Evolutionary conservation across 2,329 filamentous ascomycete genomes (phyloP), one percentile per base, ranked within the genome.

Genomic region (Colletotrichum sp.): DNA sequence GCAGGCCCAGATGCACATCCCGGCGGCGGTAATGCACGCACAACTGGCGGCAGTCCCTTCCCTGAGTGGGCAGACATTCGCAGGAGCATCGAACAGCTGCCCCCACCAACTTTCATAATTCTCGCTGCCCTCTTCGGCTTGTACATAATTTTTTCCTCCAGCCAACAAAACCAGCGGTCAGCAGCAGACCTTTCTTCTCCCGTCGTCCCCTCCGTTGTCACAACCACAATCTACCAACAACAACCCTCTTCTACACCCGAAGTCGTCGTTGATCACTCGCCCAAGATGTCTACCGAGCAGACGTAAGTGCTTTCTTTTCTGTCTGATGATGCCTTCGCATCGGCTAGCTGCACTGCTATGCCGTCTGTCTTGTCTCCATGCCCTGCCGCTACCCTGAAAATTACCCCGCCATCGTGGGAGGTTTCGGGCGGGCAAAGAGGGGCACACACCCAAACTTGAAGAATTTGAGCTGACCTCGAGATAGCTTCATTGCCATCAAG

Each of bases 401-500:
- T 72, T 82, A 82, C 84, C 84, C 82, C 84, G 79, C 84, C 82
- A 83, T 81, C 68, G 68, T 78, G 67, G 44, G n/a, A 74, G 39
- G 71, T 78, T 66, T 69, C 68, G 67, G 72, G 68, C 71, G 64
- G 64, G 44, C 66, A 71, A 49, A 64, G 72, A 68, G 75, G 63
- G 71, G 75, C 73, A 76, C 75, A 76, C 65, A 69, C 18, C 62
- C 36, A 21, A 67, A 36, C 21, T 18, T 34, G 65, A 66, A 44
- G 62, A 64, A 75, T 59, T 71, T 64, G 26, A 30, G 75, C 76
- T 78, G 63, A 78, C 76, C 16, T 49, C 30, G 57, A 67, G 26
- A 71, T 59, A 99, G 96, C 91, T 99, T 99, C 95, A 99, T 99
- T 92, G 97, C 97, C 87, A 95, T 99, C 93, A 99, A 99, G 96